Percentiles rank a stretch among this genome's conserved stretches.
These are phyloP conservation scores for Cryptococcus hybrid DNA, from an alignment of 1,284 basidiomycete genomes.

Conservation along the genomic window DNA sequence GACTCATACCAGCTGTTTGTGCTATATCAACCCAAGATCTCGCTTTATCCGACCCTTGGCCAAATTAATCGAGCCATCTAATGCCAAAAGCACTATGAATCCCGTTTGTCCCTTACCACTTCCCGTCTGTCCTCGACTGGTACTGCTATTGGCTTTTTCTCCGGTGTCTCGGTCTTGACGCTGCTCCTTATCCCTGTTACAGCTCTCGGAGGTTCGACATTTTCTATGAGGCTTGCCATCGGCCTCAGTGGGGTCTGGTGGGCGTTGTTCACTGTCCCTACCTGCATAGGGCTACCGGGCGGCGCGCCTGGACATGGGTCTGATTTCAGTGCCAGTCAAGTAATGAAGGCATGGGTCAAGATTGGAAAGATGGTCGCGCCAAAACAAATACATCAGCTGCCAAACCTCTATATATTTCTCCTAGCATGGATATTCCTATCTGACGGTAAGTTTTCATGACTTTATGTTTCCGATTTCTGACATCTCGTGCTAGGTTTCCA, in stretches of 20 bases:
- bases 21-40: constrained; percentile 18
- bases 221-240: constrained; percentile 70
- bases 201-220: constrained; percentile 64
- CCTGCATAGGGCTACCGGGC: constrained; percentile 66
- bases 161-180: constrained; percentile 66
- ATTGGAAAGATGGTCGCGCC: constrained; percentile 62
- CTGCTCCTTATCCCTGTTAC: constrained; percentile 74
- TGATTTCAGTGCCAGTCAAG: constrained; percentile 8
- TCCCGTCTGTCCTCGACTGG: constrained; percentile 77
- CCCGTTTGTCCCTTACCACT: constrained; percentile 64
- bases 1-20: constrained; percentile 16
- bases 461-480: neutral
- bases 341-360: constrained; percentile 33
- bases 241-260: constrained; percentile 80
- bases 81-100: constrained; percentile 49
- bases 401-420: constrained; percentile 80
- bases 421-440: constrained; percentile 88
- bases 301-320: constrained; percentile 42
- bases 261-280: constrained; percentile 73
- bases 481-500: constrained; percentile 35
- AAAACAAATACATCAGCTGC: constrained; percentile 66
- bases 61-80: neutral
- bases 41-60: constrained; percentile 5
- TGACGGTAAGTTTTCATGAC: constrained; percentile 61
- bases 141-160: constrained; percentile 75